Evolutionary conservation across 768 basidiomycete species (phyloP), one percentile per base, ranked within the genome.

Genomic region (Suillus cothurnatus): DNA sequence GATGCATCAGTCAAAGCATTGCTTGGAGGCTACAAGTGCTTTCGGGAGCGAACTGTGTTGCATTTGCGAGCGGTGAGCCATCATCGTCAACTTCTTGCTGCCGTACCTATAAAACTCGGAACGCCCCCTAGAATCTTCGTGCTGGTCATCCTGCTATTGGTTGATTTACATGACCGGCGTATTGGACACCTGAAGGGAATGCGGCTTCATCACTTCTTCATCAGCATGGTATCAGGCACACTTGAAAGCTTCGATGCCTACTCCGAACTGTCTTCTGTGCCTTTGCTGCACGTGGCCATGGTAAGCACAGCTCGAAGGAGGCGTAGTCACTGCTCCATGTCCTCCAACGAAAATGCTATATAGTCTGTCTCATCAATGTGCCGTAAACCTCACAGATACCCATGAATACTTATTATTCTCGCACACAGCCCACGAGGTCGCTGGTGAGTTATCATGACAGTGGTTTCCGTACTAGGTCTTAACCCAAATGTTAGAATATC

Each of bases 261-360:
- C 53, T 55, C 31, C 31, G 11, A 55, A 12, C 21, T 55, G 19
- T 32, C 53, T 55, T 55, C 53, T 55, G 53, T 55, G 53, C 53
- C 53, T 55, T 55, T 55, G 53, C 53, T 55, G 53, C 53, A 55
- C 53, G 53, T 55, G 53, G 31, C 53, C 19, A 55, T 32, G 19
- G 31, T 21, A n/a, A 55, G 53, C 31, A 21, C 31, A 55, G 19
- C 19, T 53, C 52, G 28, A 53, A 55, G 31, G 53, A 31, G 2
- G 31, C 31, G 31, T 55, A 31, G 52, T 9, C 52, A 55, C 21
- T 55, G 31, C 31, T 55, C 21, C 11, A 21, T 21, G 53, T 55
- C 31, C 50, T 55, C 21, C 31, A 32, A 53, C 5, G 28, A 21
- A 21, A 53, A 53, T 55, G 21, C 53, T 55, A 55, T 55, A 55